Percentiles rank a stretch among this genome's conserved stretches.
These are phyloP conservation scores for Phytopythium chamaehyphon DNA, from an alignment of 352 stramenopile genomes.

Conservation along the genomic window DNA sequence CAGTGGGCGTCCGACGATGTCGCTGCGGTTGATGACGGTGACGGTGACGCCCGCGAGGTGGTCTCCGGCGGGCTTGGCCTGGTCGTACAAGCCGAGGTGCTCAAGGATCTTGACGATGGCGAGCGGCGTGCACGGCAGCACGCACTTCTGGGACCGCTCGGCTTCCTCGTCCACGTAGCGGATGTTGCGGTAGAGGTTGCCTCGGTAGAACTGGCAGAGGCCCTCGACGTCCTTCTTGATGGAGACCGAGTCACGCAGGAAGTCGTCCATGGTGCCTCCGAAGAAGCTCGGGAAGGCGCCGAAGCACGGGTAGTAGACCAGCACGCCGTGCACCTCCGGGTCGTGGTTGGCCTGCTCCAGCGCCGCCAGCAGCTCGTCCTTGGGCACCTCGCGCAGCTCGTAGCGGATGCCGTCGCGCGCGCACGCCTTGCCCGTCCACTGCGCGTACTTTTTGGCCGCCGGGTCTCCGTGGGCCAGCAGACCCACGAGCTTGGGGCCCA, in stretches of 20 bases:
- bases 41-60: conserved; percentile 85
- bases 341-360: conserved; percentile 93
- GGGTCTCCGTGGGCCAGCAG: conserved; percentile 95
- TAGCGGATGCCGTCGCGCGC: conserved; percentile 95
- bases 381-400: conserved; percentile 92
- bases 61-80: conserved; percentile 39
- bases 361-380: conserved; percentile 92
- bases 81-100: conserved; percentile 87
- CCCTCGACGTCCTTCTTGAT: conserved; percentile 97
- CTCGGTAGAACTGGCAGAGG: conserved; percentile 94
- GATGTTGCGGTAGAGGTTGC: conserved; percentile 97
- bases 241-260: conserved; percentile 94
- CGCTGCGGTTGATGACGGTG: conserved; percentile 96
- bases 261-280: conserved; percentile 96
- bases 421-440: conserved; percentile 96
- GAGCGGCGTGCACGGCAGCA: conserved; percentile 96
- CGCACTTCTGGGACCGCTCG: conserved; percentile 90
- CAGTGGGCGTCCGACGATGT: conserved; percentile 95
- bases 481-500: conserved; percentile 85
- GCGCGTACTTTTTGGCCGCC: conserved; percentile 93
- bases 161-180: conserved; percentile 89
- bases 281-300: conserved; percentile 95
- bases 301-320: conserved; percentile 99
- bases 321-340: conserved; percentile 94
- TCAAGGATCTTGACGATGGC: conserved; percentile 95